A percentile compares a stretch with the other conserved stretches of the same genome.
Evolutionary conservation across 495 filamentous ascomycete genomes (phyloP).

Genomic region (Aspergillus mulundensis): DNA sequence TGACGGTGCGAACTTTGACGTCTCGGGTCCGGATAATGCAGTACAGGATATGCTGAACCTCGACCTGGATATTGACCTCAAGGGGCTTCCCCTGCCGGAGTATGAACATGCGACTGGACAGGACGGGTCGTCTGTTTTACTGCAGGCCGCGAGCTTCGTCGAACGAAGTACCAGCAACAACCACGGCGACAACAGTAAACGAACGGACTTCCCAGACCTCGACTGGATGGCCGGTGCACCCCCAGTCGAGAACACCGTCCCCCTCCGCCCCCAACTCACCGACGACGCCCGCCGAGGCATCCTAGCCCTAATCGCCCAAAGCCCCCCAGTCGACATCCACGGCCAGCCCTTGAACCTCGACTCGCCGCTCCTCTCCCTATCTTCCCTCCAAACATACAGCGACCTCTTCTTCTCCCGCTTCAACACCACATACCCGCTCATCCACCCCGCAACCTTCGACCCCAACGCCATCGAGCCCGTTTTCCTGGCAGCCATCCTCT

Average conservation of each 20-base stretch:
- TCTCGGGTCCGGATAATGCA: no score
- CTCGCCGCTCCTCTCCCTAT: constrained; percentile 45
- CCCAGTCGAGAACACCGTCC: constrained; percentile 7
- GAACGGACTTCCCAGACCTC: constrained; percentile 17
- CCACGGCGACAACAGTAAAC: background rate
- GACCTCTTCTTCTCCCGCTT: constrained; percentile 55
- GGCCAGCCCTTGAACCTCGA: constrained; percentile 36
- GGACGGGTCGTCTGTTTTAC: constrained; percentile 15
- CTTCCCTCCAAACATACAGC: constrained; percentile 45
- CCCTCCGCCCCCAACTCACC: constrained; percentile 17
- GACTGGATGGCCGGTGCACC: constrained; percentile 33
- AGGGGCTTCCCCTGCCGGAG: background rate
- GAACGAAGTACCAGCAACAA: constrained; percentile 8
- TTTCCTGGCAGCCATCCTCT: constrained; percentile 45
- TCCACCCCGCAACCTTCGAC: constrained; percentile 50
- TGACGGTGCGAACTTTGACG: background rate
- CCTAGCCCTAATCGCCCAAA: constrained; percentile 39
- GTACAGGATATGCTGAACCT: constrained; percentile 16
- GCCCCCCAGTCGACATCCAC: constrained; percentile 37
- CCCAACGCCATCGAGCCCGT: constrained; percentile 42
- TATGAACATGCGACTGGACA: background rate
- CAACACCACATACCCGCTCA: constrained; percentile 51
- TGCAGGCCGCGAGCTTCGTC: constrained; percentile 17
- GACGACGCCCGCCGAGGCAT: constrained; percentile 37
- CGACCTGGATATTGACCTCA: constrained; percentile 1